Conservation (phyloP, 148 eudicot species). For the Talinum fruticosum region DNA sequence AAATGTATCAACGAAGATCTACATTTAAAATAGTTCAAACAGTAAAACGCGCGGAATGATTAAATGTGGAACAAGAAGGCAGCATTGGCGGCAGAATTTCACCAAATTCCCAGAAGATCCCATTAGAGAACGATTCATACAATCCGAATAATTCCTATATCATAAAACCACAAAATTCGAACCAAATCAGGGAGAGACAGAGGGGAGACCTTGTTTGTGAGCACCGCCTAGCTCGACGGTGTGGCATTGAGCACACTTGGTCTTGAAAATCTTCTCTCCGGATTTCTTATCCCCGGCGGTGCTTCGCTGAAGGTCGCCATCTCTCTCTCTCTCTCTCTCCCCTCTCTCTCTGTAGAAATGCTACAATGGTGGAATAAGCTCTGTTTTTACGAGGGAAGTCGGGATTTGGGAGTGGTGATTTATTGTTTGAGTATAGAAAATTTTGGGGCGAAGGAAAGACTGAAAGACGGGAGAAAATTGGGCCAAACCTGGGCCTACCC, state of each 20-base stretch:
- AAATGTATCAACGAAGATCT: too few relatives aligned
- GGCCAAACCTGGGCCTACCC: not conserved
- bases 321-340: not conserved
- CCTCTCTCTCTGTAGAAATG: not conserved
- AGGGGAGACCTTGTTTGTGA: conserved; percentile 32
- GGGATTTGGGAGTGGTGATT: too few relatives aligned
- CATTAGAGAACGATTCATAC: not conserved
- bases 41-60: too few relatives aligned
- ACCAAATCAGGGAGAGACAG: not conserved
- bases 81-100: too few relatives aligned
- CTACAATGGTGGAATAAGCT: too few relatives aligned
- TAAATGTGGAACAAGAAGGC: too few relatives aligned
- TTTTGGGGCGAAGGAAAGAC: not conserved
- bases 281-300: conserved; percentile 24
- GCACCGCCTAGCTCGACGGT: conserved; percentile 29
- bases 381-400: too few relatives aligned
- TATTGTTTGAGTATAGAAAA: not conserved
- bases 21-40: too few relatives aligned
- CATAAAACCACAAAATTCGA: not conserved
- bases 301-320: conserved; percentile 35
- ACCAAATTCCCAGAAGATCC: too few relatives aligned
- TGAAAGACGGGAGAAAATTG: not conserved
- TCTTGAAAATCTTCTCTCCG: conserved; percentile 37
- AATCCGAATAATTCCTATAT: not conserved
- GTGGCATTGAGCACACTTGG: conserved; percentile 37